Percentiles rank a stretch among this genome's conserved stretches.
Evolutionary conservation across 192 early-diverging fungal species (phyloP).

Genomic region (Glomus cerebriforme): DNA sequence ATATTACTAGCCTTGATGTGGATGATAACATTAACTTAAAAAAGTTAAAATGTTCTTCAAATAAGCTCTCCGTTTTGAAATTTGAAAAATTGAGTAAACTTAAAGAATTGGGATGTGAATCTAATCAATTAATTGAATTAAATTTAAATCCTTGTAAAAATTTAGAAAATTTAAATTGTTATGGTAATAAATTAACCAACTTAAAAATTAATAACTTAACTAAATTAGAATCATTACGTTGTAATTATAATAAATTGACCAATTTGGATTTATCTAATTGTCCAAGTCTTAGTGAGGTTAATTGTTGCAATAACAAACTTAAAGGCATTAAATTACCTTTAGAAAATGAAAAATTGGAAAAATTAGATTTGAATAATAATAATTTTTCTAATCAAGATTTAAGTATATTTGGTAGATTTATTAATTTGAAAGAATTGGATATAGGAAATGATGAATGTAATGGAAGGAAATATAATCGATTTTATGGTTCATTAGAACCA

Average conservation of each 20-base stretch:
- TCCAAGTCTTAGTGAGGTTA: neutral
- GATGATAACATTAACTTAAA: too few species aligned
- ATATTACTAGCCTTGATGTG: too few species aligned
- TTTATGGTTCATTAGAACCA: constrained; percentile 3
- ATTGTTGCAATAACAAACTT: neutral
- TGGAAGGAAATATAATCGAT: neutral
- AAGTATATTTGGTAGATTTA: neutral
- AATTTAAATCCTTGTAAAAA: too few species aligned
- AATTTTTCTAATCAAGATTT: neutral
- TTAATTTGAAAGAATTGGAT: neutral
- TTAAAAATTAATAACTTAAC: neutral
- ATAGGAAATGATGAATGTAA: neutral
- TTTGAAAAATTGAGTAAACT: too few species aligned
- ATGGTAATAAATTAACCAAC: too few species aligned
- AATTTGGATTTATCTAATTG: neutral
- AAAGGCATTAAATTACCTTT: neutral
- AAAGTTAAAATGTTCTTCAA: too few species aligned
- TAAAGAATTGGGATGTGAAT: too few species aligned
- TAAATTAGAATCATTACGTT: neutral
- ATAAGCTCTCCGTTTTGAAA: too few species aligned
- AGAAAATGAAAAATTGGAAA: neutral
- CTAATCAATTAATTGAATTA: too few species aligned
- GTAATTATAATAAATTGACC: neutral
- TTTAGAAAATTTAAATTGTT: too few species aligned
- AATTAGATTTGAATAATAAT: neutral